Evolutionary conservation across 2,329 filamentous ascomycete species (phyloP).

Genomic region (Fusarium buharicum): DNA sequence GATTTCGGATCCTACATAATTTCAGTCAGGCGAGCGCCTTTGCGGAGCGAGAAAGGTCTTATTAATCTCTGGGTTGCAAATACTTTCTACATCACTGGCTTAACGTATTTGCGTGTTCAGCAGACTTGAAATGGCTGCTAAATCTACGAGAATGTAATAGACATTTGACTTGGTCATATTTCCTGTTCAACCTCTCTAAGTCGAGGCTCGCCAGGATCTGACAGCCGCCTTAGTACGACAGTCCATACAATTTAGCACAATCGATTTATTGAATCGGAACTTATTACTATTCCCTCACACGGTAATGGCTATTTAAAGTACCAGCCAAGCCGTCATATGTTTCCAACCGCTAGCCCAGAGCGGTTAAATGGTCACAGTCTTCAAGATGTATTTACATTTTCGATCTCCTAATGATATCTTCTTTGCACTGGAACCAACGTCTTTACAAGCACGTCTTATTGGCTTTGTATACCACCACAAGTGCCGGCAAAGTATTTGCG

Average conservation of each 20-base stretch:
- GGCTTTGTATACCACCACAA: slow-evolving; percentile 1
- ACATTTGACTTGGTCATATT: background rate
- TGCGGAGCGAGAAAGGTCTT: background rate
- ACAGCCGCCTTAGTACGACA: slow-evolving; percentile 1
- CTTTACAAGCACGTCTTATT: background rate
- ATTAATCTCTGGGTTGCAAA: background rate
- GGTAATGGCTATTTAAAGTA: background rate
- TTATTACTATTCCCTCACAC: background rate
- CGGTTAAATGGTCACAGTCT: too few species aligned
- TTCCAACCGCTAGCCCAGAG: background rate
- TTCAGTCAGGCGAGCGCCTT: background rate
- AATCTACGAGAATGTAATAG: background rate
- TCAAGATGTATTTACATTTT: too few species aligned
- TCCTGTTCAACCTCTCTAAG: background rate
- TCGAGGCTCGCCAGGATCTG: background rate
- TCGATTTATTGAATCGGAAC: background rate
- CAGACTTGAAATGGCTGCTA: background rate
- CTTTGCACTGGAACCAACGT: too few species aligned
- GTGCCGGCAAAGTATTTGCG: slow-evolving; percentile 21
- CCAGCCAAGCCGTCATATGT: slow-evolving; percentile 5
- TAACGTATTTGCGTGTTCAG: background rate
- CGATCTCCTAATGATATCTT: too few species aligned
- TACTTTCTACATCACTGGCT: background rate
- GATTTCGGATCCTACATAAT: background rate
- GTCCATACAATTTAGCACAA: slow-evolving; percentile 2